These are phyloP conservation scores for Fragaria iinumae DNA, from an alignment of 306 rosid species.

Conservation along the genomic window DNA sequence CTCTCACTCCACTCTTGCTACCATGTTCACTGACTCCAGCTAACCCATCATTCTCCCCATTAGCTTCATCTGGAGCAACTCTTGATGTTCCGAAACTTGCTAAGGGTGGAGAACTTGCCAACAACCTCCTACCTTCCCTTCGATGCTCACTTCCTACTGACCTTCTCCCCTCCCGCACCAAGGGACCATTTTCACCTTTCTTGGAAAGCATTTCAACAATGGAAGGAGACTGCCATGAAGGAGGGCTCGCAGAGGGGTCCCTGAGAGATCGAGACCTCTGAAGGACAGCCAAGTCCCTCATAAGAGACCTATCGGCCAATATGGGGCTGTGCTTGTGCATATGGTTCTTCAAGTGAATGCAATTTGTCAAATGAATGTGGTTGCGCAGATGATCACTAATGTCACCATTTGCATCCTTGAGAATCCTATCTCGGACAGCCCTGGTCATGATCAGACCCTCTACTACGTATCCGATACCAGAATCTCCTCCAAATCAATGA, in stretches of 20 bases:
- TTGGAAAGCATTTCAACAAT: conserved; percentile 66
- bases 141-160: conserved; percentile 65
- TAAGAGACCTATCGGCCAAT: conserved; percentile 78
- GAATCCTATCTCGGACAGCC: conserved; percentile 83
- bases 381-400: conserved; percentile 92
- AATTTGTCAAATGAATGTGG: conserved; percentile 95
- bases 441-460: conserved; percentile 83
- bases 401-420: conserved; percentile 97
- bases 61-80: conserved; percentile 66
- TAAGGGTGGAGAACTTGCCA: conserved; percentile 69
- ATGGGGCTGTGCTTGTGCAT: conserved; percentile 98
- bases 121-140: conserved; percentile 62
- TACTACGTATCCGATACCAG: conserved; percentile 40
- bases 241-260: conserved; percentile 98
- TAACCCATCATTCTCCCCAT: conserved; percentile 44
- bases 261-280: conserved; percentile 88
- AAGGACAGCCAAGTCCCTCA: conserved; percentile 89
- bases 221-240: conserved; percentile 89
- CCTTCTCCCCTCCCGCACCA: conserved; percentile 69
- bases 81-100: conserved; percentile 56
- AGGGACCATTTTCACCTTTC: conserved; percentile 57
- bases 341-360: conserved; percentile 98
- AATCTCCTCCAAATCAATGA: conserved; percentile 47
- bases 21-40: conserved; percentile 52
- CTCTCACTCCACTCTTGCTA: conserved; percentile 58